Conservation (phyloP, 2,329 filamentous ascomycete species). For the Sporothrix curviconia region DNA sequence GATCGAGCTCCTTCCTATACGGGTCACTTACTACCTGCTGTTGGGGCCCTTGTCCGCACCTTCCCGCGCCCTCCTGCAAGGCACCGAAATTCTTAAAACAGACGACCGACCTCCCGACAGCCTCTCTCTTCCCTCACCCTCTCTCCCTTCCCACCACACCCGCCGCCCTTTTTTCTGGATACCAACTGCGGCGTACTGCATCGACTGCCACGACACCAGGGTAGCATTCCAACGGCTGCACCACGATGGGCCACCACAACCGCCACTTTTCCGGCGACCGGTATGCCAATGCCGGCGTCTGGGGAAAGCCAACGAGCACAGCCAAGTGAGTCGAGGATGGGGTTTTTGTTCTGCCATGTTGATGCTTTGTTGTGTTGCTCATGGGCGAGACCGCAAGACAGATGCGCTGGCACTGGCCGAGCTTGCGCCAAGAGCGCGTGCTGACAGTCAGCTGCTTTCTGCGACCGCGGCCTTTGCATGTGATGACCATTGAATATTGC, state of each 20-base stretch:
- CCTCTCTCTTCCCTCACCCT: neutral
- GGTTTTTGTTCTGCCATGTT: neutral
- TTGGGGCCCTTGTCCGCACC: neutral
- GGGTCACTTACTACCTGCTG: neutral
- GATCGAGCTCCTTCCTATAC: neutral
- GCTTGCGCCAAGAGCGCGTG: too few relatives aligned
- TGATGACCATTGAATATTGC: too few relatives aligned
- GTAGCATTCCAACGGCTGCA: too few relatives aligned
- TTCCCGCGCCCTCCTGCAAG: neutral
- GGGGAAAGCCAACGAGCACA: conserved; percentile 27
- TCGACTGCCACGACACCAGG: too few relatives aligned
- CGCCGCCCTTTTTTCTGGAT: too few relatives aligned
- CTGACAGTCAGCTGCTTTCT: too few relatives aligned
- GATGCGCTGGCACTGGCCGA: too few relatives aligned
- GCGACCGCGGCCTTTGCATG: too few relatives aligned
- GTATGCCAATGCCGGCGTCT: conserved; percentile 21
- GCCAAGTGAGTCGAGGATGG: conserved; percentile 27
- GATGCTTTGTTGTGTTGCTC: neutral
- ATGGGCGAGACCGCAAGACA: too few relatives aligned
- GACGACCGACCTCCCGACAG: neutral
- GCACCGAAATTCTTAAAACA: neutral
- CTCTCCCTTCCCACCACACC: neutral
- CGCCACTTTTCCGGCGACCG: conserved; percentile 25
- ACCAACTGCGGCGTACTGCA: too few relatives aligned
- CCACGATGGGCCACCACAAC: conserved; percentile 26